Conservation (phyloP, 106 monocot genomes). For the Allium cepa region DNA sequence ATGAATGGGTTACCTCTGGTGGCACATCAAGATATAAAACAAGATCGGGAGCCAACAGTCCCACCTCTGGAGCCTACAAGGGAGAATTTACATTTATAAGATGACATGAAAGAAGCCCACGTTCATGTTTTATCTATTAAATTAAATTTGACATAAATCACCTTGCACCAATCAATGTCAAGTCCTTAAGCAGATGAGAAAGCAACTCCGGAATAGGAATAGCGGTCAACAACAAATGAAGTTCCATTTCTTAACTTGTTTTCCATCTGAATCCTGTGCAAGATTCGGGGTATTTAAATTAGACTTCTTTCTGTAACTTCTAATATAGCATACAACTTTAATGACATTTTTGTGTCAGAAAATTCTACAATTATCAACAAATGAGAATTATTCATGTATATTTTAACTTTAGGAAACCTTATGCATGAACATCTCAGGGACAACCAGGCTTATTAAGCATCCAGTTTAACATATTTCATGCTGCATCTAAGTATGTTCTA, state of each 20-base stretch:
- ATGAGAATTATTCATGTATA: too few species aligned
- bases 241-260: conserved; percentile 74
- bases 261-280: conserved; percentile 75
- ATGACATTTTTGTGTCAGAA: too few species aligned
- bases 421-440: too few species aligned
- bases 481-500: too few species aligned
- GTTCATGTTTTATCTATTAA: background rate
- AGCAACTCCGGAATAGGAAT: conserved; percentile 93
- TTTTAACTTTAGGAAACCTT: too few species aligned
- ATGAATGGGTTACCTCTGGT: conserved; percentile 53
- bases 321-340: too few species aligned
- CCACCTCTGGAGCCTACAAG: conserved; percentile 78
- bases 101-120: too few species aligned
- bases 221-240: conserved; percentile 78
- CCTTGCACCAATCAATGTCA: conserved; percentile 92
- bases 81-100: background rate
- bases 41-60: conserved; percentile 88
- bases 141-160: conserved; percentile 4
- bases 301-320: background rate
- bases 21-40: conserved; percentile 80
- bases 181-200: conserved; percentile 97
- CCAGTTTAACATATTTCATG: too few species aligned
- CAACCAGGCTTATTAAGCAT: too few species aligned
- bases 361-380: too few species aligned
- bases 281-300: background rate